phyloP scores from a whole-genome alignment of 179 eudicot species.

The Beta macrorhiza region DNA sequence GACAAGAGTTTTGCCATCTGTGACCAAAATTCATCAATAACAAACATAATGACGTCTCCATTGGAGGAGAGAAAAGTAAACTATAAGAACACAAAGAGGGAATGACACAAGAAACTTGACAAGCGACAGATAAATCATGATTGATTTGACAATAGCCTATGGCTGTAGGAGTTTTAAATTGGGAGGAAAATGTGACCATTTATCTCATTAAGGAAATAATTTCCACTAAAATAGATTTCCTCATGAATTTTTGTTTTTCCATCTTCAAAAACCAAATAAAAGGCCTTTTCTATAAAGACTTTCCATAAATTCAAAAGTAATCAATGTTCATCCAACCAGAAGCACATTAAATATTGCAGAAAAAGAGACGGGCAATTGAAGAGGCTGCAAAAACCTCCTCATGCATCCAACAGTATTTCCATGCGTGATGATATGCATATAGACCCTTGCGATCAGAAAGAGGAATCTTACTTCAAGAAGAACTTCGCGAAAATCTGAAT shows the following conservation, averaged over 20 bases:
- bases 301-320: neutral
- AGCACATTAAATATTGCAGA: neutral
- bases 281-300: neutral
- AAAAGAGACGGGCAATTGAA: conserved; percentile 4
- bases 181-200: neutral
- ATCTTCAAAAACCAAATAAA: neutral
- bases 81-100: neutral
- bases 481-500: conserved; percentile 85
- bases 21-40: neutral
- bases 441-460: neutral
- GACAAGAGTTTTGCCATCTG: neutral
- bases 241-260: too few relatives aligned
- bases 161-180: neutral
- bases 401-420: neutral
- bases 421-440: neutral
- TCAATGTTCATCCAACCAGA: neutral
- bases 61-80: neutral
- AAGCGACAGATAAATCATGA: neutral
- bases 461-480: conserved; percentile 64
- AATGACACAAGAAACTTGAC: neutral
- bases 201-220: neutral
- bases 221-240: neutral
- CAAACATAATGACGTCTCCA: neutral
- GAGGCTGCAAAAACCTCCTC: neutral
- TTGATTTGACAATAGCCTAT: neutral